phyloP scores from a whole-genome alignment of 163 green algal genomes.

The Scenedesmus sp. region DNA sequence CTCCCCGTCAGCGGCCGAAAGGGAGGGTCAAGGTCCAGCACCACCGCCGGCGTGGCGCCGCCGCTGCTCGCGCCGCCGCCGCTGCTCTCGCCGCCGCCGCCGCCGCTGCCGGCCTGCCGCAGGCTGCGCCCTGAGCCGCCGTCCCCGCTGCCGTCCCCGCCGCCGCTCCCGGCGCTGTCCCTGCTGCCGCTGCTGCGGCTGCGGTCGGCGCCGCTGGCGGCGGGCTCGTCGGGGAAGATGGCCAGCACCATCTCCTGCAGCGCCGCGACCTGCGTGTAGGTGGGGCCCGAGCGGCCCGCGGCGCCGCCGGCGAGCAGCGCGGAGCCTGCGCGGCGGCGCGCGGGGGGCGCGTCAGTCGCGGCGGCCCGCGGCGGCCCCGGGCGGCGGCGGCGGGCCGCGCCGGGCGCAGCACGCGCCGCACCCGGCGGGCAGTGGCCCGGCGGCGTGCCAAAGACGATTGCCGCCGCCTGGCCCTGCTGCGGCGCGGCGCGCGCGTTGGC shows the following conservation, averaged over 20 bases:
- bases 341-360: too few species aligned
- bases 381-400: too few species aligned
- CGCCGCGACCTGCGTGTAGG: conserved; percentile 35
- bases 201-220: background rate
- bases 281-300: too few species aligned
- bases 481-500: conserved; percentile 9
- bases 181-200: conserved; percentile 3
- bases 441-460: conserved; percentile 41
- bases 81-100: conserved; percentile 28
- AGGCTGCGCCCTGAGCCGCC: background rate
- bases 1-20: conserved; percentile 29
- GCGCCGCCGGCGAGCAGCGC: too few species aligned
- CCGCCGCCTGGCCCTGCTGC: conserved; percentile 19
- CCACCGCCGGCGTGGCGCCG: too few species aligned
- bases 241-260: conserved; percentile 38
- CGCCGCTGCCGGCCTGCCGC: background rate
- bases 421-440: conserved; percentile 40
- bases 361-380: too few species aligned
- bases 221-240: background rate
- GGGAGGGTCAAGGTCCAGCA: conserved; percentile 39
- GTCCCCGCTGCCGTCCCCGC: conserved; percentile 1
- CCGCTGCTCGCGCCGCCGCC: background rate
- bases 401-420: too few species aligned
- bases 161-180: background rate
- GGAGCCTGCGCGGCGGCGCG: too few species aligned